Evolutionary conservation across 2,329 filamentous ascomycete genomes (phyloP).

Genomic region (Talaromyces sp.): DNA sequence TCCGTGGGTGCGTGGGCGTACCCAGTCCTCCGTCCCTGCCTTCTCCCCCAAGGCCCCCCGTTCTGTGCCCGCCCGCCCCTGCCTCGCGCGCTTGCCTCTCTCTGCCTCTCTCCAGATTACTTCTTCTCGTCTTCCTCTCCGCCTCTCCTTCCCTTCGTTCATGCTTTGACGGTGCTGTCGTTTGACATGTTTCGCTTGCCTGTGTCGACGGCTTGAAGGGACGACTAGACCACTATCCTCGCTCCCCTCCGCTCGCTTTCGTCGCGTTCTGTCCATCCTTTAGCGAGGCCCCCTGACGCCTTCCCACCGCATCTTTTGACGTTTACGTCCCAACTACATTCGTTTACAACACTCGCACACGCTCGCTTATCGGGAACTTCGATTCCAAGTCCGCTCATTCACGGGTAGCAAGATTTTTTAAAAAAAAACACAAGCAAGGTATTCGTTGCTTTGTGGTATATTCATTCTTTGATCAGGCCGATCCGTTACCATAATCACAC

Average conservation of each 20-base stretch:
- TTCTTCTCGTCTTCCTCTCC: conserved; percentile 13
- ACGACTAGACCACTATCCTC: conserved; percentile 16
- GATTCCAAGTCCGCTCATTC: conserved; percentile 22
- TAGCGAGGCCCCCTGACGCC: background rate
- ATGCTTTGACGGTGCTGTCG: conserved; percentile 23
- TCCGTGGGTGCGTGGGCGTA: background rate
- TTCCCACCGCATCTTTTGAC: background rate
- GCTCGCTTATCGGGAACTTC: conserved; percentile 17
- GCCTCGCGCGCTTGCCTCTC: background rate
- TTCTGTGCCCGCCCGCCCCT: background rate
- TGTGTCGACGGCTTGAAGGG: conserved; percentile 23
- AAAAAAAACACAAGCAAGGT: background rate
- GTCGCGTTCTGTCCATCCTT: conserved; percentile 15
- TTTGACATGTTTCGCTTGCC: conserved; percentile 22
- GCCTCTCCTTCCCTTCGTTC: conserved; percentile 7
- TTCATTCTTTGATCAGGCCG: background rate
- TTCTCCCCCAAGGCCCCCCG: background rate
- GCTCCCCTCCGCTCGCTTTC: conserved; percentile 8
- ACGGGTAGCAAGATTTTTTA: background rate
- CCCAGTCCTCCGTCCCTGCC: background rate
- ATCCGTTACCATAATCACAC: background rate
- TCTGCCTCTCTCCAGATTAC: conserved; percentile 12
- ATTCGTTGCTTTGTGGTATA: background rate
- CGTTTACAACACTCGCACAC: conserved; percentile 20
- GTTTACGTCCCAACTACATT: conserved; percentile 10